Evolutionary conservation across 192 early-diverging fungal species (phyloP), one percentile per base, ranked within the genome.

Genomic region (Backusella parvicylindrica): DNA sequence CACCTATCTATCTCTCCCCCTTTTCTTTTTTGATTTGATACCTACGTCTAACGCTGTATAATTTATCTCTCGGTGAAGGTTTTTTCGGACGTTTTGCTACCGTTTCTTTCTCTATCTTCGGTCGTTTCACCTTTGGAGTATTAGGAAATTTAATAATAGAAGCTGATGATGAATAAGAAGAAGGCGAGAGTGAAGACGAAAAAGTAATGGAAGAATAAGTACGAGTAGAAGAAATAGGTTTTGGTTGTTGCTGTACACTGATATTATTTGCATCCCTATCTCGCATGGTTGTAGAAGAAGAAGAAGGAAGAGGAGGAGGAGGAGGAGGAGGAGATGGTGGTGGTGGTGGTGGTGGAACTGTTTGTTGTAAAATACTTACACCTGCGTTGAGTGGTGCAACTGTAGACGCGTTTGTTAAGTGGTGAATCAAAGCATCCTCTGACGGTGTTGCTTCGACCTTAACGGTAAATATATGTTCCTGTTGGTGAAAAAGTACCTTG

Each of bases 401-500:
- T 4, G 28, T 26, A 18, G 68, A 38, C 40, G 28, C 36, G 21
- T 36, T 37, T 38, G 28, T 15, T 23, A 60, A 60, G 28, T 60
- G 12, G 3, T 28, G 26, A 9, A n/a, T 13, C 53, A 60, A 13
- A 3, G 2, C 53, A 3, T 60, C 8, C 13, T 71, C 63, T 5
- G 70, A 70, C 13, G 41, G 56, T 23, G 75, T 69, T 2, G 69
- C 78, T n/a, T 60, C 33, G 13, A 79, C 68, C 36, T 79, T 70
- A 32, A 79, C 70, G 15, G 78, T 63, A 79, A 71, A 79, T 8
- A 71, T 75, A 33, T 75, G 68, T 35, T 74, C 56, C 15, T 79
- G 50, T 53, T 79, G 78, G 26, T 74, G 72, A 49, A 79, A 79
- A 32, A 79, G 64, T 11, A 79, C 63, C n/a, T 74, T 71, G 63